phyloP scores from a whole-genome alignment of 441 rosid genomes.

The Populus hybrid region DNA sequence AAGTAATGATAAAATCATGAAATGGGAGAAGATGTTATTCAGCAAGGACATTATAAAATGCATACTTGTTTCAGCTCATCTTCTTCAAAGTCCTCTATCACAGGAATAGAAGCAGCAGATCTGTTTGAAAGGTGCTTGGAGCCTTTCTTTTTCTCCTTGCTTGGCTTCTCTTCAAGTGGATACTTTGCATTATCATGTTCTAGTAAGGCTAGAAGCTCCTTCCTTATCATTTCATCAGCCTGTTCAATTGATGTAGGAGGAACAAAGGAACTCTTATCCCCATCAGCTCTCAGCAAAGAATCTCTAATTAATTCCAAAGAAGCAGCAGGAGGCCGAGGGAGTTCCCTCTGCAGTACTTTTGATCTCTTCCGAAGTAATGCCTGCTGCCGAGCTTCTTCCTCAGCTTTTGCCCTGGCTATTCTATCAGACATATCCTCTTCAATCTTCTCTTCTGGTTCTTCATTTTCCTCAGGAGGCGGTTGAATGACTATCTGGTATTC shows the following conservation, averaged over 20 bases:
- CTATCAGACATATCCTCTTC: slow-evolving; percentile 99
- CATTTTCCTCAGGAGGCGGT: slow-evolving; percentile 72
- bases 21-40: neutral
- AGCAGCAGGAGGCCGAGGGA: slow-evolving; percentile 93
- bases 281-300: slow-evolving; percentile 75
- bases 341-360: slow-evolving; percentile 94
- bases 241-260: slow-evolving; percentile 83
- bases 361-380: slow-evolving; percentile 95
- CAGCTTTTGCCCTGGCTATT: slow-evolving; percentile 83
- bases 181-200: slow-evolving; percentile 98
- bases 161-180: slow-evolving; percentile 76
- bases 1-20: neutral
- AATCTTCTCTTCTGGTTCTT: slow-evolving; percentile 87
- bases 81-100: slow-evolving; percentile 81
- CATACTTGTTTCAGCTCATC: slow-evolving; percentile 74
- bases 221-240: slow-evolving; percentile 88
- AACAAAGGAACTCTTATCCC: slow-evolving; percentile 90
- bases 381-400: slow-evolving; percentile 84
- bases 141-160: slow-evolving; percentile 77
- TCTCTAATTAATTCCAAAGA: slow-evolving; percentile 81
- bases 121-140: slow-evolving; percentile 57
- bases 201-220: slow-evolving; percentile 70
- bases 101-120: slow-evolving; percentile 43
- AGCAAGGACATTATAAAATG: slow-evolving; percentile 3
- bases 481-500: slow-evolving; percentile 87